Evolutionary conservation across 805 yeast genomes (phyloP), one percentile per base, ranked within the genome.

Genomic region (Candida germanica): DNA sequence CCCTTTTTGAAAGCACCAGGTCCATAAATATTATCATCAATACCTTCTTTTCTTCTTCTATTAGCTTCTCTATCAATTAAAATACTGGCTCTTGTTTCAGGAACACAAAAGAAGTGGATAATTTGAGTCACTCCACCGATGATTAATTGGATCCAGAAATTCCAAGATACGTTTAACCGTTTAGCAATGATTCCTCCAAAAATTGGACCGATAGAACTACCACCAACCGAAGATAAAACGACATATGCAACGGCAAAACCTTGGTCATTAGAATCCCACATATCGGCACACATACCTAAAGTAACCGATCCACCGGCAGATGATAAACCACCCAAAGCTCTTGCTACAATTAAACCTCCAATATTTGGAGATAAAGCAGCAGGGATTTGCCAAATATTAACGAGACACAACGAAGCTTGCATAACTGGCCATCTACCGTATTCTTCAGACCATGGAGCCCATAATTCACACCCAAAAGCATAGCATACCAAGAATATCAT

Each of bases 401-500:
- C 62, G 22, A 58, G 42, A 26, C 53, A 51, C 37, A 58, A 47
- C 35, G 57, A 50, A 12, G 43, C 24, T 42, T 58, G 62, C 61
- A 58, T 53, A 17, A 58, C 49, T 14, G 61, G 61, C 61, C 62
- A 57, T 17, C 64, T 43, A 14, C 62, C 64, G 33, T 38, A 57
- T 40, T 58, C 62, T 47, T 58, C 64, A 29, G 60, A 54, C 61
- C 62, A 58, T 6, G 64, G 64, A 8, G 62, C 64, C 62, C 62
- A 57, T 22, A 58, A 45, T 36, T 58, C 62, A 44, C 64, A 56
- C 8, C 61, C 64, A 36, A 58, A 54, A 2, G 59, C 64, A 40
- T 58, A 58, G 13, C 56, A 48, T 2, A 57, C 48, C 31, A 58
- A 51, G 33, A 57, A 58, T 14, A 57, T 48, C 61, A 56, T 55